Conservation (phyloP, 176 grass and related monocot genomes). For the Cenchrus fungigraminus region DNA sequence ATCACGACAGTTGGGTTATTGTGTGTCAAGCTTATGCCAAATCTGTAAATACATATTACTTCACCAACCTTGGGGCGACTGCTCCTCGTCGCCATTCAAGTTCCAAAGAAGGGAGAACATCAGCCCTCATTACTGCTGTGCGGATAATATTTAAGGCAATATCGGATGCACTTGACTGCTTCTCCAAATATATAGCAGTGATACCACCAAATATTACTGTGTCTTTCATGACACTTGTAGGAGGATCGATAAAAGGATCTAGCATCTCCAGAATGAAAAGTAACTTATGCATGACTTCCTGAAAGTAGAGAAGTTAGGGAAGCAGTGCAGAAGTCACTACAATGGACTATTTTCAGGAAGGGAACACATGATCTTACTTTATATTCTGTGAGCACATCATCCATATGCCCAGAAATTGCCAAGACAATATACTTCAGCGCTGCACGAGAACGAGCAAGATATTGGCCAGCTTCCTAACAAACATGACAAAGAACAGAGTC, state of each 20-base stretch:
- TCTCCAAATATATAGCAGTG: constrained; percentile 68
- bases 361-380: constrained; percentile 63
- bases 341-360: constrained; percentile 29
- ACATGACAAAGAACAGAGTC: constrained; percentile 33
- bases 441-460: constrained; percentile 66
- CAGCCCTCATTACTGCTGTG: constrained; percentile 70
- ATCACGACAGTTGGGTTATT: background rate
- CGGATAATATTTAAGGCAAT: constrained; percentile 81
- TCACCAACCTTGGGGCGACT: constrained; percentile 75
- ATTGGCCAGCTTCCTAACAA: constrained; percentile 68
- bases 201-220: constrained; percentile 64
- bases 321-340: constrained; percentile 25
- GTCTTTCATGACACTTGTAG: constrained; percentile 58
- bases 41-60: constrained; percentile 32
- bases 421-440: constrained; percentile 85
- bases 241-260: constrained; percentile 79
- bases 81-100: constrained; percentile 76
- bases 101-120: constrained; percentile 86
- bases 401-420: constrained; percentile 91
- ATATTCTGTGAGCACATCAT: constrained; percentile 84
- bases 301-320: constrained; percentile 58
- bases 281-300: constrained; percentile 84
- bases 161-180: constrained; percentile 56
- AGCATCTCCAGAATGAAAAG: constrained; percentile 98
- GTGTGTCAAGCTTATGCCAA: constrained; percentile 44